Evolutionary conservation across 805 yeast species (phyloP), one percentile per base, ranked within the genome.

Genomic region (Sugiyamaella boreocaroliniensis): DNA sequence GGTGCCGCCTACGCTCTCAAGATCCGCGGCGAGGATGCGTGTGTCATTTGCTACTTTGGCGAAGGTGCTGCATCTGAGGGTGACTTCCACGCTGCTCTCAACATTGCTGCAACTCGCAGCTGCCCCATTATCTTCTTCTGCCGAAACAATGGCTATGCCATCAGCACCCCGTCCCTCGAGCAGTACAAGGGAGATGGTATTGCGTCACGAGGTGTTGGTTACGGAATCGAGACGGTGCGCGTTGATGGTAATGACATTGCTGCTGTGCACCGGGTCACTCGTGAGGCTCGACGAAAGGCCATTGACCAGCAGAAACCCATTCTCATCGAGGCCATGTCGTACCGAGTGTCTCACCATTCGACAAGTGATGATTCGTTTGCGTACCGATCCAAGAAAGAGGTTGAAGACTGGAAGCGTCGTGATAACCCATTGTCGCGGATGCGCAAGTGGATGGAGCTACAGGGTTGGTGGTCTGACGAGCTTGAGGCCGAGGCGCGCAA

Each of bases 21-120:
- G 56, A 53, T 67, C 19, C 52, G 55, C 11, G 67, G 66, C 22
- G 42, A 45, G 18, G 58, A 55, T n/a, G 64, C 63, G 2, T 55
- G 61, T 29, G 56, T 61, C 6, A 58, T 67, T 19, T 63, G 68
- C 53, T 67, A 63, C 48, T 64, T 67, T 52, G 71, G 71, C 9
- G 71, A 67, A 48, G 71, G 71, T 1, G 70, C 71, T 1, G 69
- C 70, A 0, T 64, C 69, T 14, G 71, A 67, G 52, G 71, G 71
- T 11, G 71, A 67, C 40, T 67, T 67, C 55, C 71, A 67, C 45
- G 69, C 69, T 29, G 71, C 69, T 8, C 56, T 67, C 29, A 67
- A 67, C 54, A 67, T 67, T 52, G 71, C 71, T 4, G 69, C 71
- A 12, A 66, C 69, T 5, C 51, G 69, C 32, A 56, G 53, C 53